These are phyloP conservation scores for Fusarium sp. DNA, from an alignment of 2,329 filamentous ascomycete genomes.

Conservation along the genomic window DNA sequence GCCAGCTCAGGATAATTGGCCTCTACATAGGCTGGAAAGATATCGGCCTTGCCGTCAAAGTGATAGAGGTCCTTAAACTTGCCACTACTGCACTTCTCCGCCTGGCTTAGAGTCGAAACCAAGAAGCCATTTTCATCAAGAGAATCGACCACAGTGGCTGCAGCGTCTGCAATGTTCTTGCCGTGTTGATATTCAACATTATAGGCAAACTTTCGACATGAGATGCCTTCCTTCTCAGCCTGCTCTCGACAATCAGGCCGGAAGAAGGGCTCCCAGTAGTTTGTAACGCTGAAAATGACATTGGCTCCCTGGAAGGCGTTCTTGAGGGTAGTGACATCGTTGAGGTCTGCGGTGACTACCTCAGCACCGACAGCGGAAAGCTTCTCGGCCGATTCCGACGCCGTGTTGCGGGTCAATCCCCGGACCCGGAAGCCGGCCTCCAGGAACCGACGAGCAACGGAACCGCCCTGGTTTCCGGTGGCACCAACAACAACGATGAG, in stretches of 20 bases:
- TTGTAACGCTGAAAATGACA: constrained; percentile 65
- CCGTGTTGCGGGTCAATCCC: constrained; percentile 58
- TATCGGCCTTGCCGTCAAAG: constrained; percentile 63
- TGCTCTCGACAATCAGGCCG: constrained; percentile 53
- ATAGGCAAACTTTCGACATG: constrained; percentile 57
- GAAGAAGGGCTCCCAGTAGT: constrained; percentile 65
- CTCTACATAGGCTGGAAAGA: constrained; percentile 58
- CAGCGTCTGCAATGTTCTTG: constrained; percentile 64
- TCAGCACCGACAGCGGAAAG: constrained; percentile 56
- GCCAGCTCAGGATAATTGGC: constrained; percentile 56
- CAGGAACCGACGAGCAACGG: constrained; percentile 60
- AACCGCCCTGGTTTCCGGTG: constrained; percentile 63
- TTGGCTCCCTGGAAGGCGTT: constrained; percentile 57
- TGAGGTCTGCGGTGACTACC: constrained; percentile 56
- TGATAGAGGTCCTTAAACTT: constrained; percentile 61
- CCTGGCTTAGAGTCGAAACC: constrained; percentile 63
- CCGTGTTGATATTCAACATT: constrained; percentile 56
- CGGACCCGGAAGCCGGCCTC: constrained; percentile 56
- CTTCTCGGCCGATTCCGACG: constrained; percentile 52
- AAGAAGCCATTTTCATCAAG: constrained; percentile 61
- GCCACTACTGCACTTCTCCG: constrained; percentile 57
- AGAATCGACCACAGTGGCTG: constrained; percentile 51
- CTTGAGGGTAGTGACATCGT: constrained; percentile 52
- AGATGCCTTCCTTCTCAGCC: constrained; percentile 52
- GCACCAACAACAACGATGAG: constrained; percentile 59